Percentiles rank a stretch among this genome's conserved stretches.
phyloP scores from a whole-genome alignment of 352 stramenopile genomes.

The Aphanomyces stellatus region DNA sequence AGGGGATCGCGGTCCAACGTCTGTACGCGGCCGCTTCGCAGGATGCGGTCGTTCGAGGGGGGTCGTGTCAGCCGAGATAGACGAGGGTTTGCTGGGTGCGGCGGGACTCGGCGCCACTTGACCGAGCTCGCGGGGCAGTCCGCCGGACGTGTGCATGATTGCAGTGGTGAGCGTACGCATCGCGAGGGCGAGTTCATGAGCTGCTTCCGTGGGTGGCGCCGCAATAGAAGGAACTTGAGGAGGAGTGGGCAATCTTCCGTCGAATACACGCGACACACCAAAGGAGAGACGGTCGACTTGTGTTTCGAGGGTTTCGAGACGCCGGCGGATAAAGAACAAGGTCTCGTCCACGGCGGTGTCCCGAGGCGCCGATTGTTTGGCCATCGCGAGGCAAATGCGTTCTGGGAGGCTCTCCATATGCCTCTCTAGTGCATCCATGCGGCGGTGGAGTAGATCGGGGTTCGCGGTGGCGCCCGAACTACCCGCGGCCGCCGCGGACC shows the following conservation, averaged over 20 bases:
- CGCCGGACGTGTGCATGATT: neutral
- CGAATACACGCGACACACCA: neutral
- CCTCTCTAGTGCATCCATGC: slow-evolving; percentile 8
- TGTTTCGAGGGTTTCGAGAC: neutral
- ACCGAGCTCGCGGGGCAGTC: neutral
- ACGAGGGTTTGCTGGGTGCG: too few relatives aligned
- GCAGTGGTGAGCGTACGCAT: slow-evolving; percentile 7
- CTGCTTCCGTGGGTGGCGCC: neutral
- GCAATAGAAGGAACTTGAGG: neutral
- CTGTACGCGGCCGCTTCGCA: too few relatives aligned
- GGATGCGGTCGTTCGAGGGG: too few relatives aligned
- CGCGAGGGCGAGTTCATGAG: neutral
- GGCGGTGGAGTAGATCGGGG: neutral
- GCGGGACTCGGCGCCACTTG: neutral
- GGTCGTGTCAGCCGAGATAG: too few relatives aligned
- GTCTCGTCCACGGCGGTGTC: neutral
- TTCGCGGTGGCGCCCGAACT: neutral
- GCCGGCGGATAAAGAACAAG: neutral
- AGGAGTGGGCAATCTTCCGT: neutral
- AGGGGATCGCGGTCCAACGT: too few relatives aligned
- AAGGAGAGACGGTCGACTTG: neutral
- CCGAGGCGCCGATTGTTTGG: neutral
- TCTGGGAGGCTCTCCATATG: slow-evolving; percentile 6
- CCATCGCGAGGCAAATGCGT: neutral
- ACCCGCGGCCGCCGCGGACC: neutral